Conservation (phyloP, 805 yeast genomes). For the Zygosaccharomyces bisporus region DNA sequence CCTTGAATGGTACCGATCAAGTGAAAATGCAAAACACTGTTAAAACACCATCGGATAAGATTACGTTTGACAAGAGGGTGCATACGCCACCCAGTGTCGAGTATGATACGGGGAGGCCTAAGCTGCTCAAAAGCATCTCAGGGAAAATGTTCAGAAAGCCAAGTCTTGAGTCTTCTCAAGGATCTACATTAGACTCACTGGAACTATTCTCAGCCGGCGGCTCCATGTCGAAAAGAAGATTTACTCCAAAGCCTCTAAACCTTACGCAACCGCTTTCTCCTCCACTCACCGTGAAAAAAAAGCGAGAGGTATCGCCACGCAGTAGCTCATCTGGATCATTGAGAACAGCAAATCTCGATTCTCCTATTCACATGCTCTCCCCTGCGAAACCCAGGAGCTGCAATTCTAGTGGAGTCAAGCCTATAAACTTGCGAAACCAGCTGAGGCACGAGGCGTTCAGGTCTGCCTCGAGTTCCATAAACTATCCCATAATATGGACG, state of each 20-base stretch:
- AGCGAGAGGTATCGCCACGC: background rate
- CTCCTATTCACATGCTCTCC: constrained; percentile 13
- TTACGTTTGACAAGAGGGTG: constrained; percentile 17
- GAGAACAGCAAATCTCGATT: constrained; percentile 7
- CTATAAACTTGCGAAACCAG: constrained; percentile 7
- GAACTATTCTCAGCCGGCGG: constrained; percentile 12
- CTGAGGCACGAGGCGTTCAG: constrained; percentile 3
- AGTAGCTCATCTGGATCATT: constrained; percentile 2
- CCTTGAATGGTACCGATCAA: constrained; percentile 17
- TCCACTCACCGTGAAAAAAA: constrained; percentile 23
- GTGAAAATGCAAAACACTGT: constrained; percentile 8
- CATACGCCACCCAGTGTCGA: constrained; percentile 37
- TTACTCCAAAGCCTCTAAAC: constrained; percentile 26
- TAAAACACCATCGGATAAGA: constrained; percentile 9
- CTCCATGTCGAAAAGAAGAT: constrained; percentile 17
- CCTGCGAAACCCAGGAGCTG: constrained; percentile 4
- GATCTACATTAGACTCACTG: constrained; percentile 5
- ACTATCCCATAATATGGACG: constrained; percentile 14
- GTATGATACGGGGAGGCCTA: constrained; percentile 18
- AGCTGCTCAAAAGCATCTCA: constrained; percentile 28
- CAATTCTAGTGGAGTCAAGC: constrained; percentile 3
- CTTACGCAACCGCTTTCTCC: constrained; percentile 25
- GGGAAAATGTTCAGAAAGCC: constrained; percentile 27
- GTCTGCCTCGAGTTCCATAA: constrained; percentile 9
- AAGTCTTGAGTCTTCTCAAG: constrained; percentile 11